Evolutionary conservation across 257 asterid genomes (phyloP).

Genomic region (Orobanche coerulescens): DNA sequence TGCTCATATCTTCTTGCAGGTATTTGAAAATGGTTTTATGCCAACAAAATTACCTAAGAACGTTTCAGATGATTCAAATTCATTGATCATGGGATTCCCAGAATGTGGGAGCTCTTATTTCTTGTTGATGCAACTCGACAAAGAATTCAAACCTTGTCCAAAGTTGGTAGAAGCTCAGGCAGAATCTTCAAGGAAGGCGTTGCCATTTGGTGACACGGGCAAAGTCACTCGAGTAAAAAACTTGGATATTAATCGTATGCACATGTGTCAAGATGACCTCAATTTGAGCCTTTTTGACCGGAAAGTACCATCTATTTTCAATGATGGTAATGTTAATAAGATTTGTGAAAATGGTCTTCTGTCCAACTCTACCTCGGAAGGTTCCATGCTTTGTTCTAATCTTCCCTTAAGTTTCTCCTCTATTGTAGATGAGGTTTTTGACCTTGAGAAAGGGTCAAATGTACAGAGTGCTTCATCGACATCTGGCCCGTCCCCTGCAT

Average conservation of each 20-base stretch:
- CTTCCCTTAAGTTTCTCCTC: conserved; percentile 53
- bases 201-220: conserved; percentile 53
- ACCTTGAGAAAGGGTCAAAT: conserved; percentile 79
- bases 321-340: conserved; percentile 32
- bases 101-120: conserved; percentile 84
- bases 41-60: conserved; percentile 68
- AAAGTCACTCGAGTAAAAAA: conserved; percentile 54
- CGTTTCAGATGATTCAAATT: conserved; percentile 58
- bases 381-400: conserved; percentile 41
- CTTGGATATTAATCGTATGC: conserved; percentile 73
- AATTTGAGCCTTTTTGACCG: conserved; percentile 71
- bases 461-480: conserved; percentile 45
- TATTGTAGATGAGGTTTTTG: conserved; percentile 90
- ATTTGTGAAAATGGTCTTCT: conserved; percentile 44
- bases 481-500: conserved; percentile 40
- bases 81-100: conserved; percentile 89
- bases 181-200: conserved; percentile 59
- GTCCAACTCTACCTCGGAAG: conserved; percentile 38
- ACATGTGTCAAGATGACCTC: conserved; percentile 71
- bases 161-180: conserved; percentile 71
- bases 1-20: conserved; percentile 44
- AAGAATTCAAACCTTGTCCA: conserved; percentile 80
- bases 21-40: conserved; percentile 71
- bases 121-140: conserved; percentile 88
- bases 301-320: conserved; percentile 39